Evolutionary conservation across 2,329 filamentous ascomycete genomes (phyloP), one percentile per base, ranked within the genome.

Genomic region (Pleurostoma richardsiae): DNA sequence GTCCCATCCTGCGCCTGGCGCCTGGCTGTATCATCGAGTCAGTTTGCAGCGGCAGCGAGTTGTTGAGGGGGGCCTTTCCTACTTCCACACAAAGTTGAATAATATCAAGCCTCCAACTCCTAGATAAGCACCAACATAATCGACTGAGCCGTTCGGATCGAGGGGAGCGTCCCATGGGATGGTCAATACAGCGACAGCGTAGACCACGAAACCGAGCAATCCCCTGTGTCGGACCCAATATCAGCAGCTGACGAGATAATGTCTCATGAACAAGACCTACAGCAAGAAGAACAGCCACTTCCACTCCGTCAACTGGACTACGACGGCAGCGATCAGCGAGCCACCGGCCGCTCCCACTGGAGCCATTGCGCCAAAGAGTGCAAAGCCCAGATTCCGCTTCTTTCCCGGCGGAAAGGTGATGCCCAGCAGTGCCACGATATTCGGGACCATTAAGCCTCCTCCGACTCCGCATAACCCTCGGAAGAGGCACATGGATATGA

Each of bases 71-170:
- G 19, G 19, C 19, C 19, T 19, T 19, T 19, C 19, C 19, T 19
- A 19, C 77, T 82, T 82, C 70, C 76, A 80, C 3, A 77, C 73
- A 48, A 82, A 73, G 54, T 82, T 82, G 57, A 82, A 64, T 4
- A 82, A 59, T 1, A 80, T 65, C 41, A 82, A 62, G 1, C 70
- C 75, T 0, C 65, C 61, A 26, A 82, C 68, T 3, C 78, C 78
- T 2, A 63, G 40, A 26, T 27, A 48, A 11, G 29, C 33, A 4
- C 42, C 46, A 6, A 44, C n/a, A 6, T 33, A 40, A 10, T 48
- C 46, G 6, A 33, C 19, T 19, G 19, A 19, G 19, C 19, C 19
- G 30, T 6, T n/a, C 28, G 43, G 28, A 43, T 43, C 27, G 36
- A 42, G n/a, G 33, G 41, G 36, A 31, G 43, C n/a, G 41, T 47